Conservation (phyloP, 306 rosid genomes). For the Vicia faba region DNA sequence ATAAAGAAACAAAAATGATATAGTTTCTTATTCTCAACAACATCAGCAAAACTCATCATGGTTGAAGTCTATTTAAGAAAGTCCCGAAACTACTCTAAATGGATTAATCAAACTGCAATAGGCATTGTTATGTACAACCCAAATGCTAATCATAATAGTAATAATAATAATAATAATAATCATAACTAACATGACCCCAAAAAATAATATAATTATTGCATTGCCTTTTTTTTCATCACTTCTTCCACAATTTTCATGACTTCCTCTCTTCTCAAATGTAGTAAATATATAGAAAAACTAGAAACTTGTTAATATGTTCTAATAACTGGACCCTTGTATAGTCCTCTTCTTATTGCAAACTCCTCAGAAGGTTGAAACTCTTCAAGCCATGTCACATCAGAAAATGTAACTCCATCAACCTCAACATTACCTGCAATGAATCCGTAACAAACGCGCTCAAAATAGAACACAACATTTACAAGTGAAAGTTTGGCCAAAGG, state of each 20-base stretch:
- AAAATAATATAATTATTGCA: conserved; percentile 50
- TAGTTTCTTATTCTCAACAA: conserved; percentile 37
- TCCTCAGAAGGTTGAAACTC: conserved; percentile 84
- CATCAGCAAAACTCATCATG: conserved; percentile 26
- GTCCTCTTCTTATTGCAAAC: conserved; percentile 88
- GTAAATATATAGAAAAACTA: background rate
- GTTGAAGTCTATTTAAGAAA: conserved; percentile 30
- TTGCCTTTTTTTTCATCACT: conserved; percentile 38
- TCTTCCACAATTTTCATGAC: too few species aligned
- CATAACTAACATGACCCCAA: conserved; percentile 43
- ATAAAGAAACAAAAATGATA: conserved; percentile 20
- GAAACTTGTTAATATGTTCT: conserved; percentile 57
- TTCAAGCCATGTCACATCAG: conserved; percentile 81
- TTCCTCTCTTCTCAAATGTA: conserved; percentile 11
- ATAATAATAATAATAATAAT: background rate
- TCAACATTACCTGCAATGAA: conserved; percentile 49
- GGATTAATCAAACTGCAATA: conserved; percentile 37
- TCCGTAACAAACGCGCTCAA: background rate
- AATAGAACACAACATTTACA: conserved; percentile 6
- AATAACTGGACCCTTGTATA: conserved; percentile 90
- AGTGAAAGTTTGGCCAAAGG: conserved; percentile 16
- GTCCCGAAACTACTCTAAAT: conserved; percentile 44
- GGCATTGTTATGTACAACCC: conserved; percentile 64
- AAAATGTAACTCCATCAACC: conserved; percentile 55
- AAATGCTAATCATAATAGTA: conserved; percentile 42